Base-by-base conservation (phyloP, 2,329 filamentous ascomycete genomes). In the Aspergillus unguis region DNA sequence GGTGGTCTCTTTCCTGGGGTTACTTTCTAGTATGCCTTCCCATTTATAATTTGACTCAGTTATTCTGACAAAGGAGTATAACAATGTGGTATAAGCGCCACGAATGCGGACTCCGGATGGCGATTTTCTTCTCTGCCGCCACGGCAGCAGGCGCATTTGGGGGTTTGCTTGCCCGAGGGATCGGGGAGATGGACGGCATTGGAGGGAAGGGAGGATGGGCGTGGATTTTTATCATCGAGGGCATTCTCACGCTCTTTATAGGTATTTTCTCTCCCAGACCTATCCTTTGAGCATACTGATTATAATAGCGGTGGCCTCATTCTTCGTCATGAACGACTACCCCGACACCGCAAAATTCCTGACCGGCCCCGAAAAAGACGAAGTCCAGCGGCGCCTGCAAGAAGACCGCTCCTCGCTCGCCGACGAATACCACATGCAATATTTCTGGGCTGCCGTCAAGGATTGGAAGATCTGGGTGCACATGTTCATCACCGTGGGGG, bases 1-100 rank as follows among this genome's bases (percentile, higher is more conserved):
- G 65, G 47, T 44, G 56, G 56, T 28, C 38, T 57, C 2, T 57
- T 55, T n/a, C 55, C 55, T 1, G 55, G 52, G 3, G 42, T 55
- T 2, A 55, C 52, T 2, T 57, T 55, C 38, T 57, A 52, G 49
- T 55, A 49, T 8, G 53, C 26, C 6, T 28, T 7, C 27, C 2
- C 6, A 1, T 27, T 27, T 9, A 4, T 8, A 5, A 1, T 29
- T 10, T 11, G 4, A 26, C 27, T 4, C 26, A 3, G n/a, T 29
- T 11, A 26, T 8, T 8, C 31, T 50, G 25, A 50, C 11, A 29
- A 6, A 2, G 0, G n/a, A 51, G 48, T 10, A 51, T 51, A 4
- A 51, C 49, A 4, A 52, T 52, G 49, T 52, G 49, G 55, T 57
- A 57, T 28, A 52, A 46, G 11, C 52, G 52, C 9, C 52, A 57